Percentiles rank a stretch among this genome's conserved stretches.
These are phyloP conservation scores for Gnomoniopsis sp. DNA, from an alignment of 2,329 filamentous ascomycete genomes.

Conservation along the genomic window DNA sequence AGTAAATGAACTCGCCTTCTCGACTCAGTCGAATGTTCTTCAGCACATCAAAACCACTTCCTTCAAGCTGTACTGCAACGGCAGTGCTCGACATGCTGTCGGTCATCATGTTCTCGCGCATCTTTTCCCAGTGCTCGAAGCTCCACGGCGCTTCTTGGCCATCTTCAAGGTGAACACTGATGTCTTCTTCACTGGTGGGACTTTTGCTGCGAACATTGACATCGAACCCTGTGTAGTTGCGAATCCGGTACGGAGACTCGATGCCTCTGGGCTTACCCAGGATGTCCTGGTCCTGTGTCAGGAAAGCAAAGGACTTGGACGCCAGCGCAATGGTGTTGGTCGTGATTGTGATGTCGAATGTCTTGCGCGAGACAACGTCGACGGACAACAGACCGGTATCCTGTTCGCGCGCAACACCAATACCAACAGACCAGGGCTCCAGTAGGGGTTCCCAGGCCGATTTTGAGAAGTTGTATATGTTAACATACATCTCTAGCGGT, in stretches of 20 bases:
- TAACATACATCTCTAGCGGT: constrained; percentile 89
- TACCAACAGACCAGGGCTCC: constrained; percentile 93
- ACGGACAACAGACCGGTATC: constrained; percentile 74
- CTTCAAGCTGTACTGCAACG: constrained; percentile 81
- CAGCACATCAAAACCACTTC: constrained; percentile 88
- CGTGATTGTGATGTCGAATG: constrained; percentile 87
- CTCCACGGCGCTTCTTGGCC: constrained; percentile 92
- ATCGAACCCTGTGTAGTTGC: constrained; percentile 94
- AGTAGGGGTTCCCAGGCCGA: constrained; percentile 96
- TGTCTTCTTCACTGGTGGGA: constrained; percentile 61
- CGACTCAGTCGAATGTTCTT: constrained; percentile 85
- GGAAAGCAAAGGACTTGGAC: constrained; percentile 88
- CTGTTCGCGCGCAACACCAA: constrained; percentile 78
- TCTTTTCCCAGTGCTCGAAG: constrained; percentile 94
- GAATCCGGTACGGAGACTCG: constrained; percentile 88
- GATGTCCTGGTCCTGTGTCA: constrained; percentile 85
- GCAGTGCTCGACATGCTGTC: constrained; percentile 73
- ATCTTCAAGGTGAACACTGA: constrained; percentile 75
- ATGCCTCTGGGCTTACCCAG: constrained; percentile 87
- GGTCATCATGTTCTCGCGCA: constrained; percentile 85
- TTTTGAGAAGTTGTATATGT: constrained; percentile 98
- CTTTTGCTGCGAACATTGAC: constrained; percentile 79
- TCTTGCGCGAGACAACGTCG: constrained; percentile 84
- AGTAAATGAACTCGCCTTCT: constrained; percentile 92
- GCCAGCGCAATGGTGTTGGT: constrained; percentile 90